phyloP scores from a whole-genome alignment of 768 basidiomycete species.

The Collybia mongolica region DNA sequence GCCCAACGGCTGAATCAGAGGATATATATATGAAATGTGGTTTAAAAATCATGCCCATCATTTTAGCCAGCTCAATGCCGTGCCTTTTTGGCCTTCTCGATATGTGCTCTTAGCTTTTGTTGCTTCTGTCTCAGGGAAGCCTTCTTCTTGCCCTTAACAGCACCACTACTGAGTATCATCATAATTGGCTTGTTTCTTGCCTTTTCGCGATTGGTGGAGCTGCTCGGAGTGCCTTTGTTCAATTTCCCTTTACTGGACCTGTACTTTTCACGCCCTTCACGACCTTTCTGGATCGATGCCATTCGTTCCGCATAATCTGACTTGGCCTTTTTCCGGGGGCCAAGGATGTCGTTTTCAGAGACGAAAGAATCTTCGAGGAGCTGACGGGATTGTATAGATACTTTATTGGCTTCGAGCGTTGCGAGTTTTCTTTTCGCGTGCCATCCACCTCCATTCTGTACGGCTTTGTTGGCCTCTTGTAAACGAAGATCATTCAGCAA shows the following conservation, averaged over 20 bases:
- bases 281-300: conserved; percentile 87
- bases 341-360: conserved; percentile 89
- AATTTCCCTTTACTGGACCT: conserved; percentile 91
- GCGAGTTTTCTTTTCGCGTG: conserved; percentile 90
- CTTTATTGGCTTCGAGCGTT: conserved; percentile 70
- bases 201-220: conserved; percentile 91
- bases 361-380: conserved; percentile 60
- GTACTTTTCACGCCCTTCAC: conserved; percentile 94
- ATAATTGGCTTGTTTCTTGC: conserved; percentile 92
- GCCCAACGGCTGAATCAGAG: conserved; percentile 31
- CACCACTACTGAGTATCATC: conserved; percentile 82
- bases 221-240: conserved; percentile 77
- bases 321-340: conserved; percentile 91
- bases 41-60: conserved; percentile 8
- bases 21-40: conserved; percentile 1
- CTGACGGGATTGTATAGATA: conserved; percentile 44
- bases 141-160: conserved; percentile 83
- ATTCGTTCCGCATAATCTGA: conserved; percentile 92
- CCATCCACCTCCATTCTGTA: conserved; percentile 67
- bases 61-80: conserved; percentile 19
- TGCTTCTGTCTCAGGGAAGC: conserved; percentile 81
- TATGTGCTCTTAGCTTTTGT: conserved; percentile 72
- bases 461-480: conserved; percentile 70
- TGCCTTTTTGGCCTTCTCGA: conserved; percentile 64
- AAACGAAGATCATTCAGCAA: conserved; percentile 85